phyloP scores from a whole-genome alignment of 345 rosid genomes.

The Sonneratia alba region DNA sequence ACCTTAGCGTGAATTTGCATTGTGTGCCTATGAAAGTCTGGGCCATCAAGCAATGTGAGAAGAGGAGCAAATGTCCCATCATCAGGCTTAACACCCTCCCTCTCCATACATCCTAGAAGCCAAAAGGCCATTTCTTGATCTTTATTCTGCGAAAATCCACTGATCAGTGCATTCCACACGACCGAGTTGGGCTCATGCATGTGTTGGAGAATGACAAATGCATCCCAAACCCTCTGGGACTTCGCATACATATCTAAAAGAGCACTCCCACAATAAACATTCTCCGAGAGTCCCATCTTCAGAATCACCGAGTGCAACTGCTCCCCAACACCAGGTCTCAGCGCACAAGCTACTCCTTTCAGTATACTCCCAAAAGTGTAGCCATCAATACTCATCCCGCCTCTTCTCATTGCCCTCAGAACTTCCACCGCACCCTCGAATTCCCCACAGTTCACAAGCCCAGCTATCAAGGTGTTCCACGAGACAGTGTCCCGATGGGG shows the following conservation, averaged over 20 bases:
- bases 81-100: constrained; percentile 31
- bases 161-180: constrained; percentile 64
- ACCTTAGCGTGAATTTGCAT: constrained; percentile 54
- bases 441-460: constrained; percentile 39
- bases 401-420: constrained; percentile 31
- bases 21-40: constrained; percentile 21
- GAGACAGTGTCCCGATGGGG: constrained; percentile 41
- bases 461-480: constrained; percentile 71
- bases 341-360: constrained; percentile 46
- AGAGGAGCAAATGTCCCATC: constrained; percentile 76
- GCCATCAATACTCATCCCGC: constrained; percentile 31
- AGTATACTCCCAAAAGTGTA: constrained; percentile 51
- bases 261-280: constrained; percentile 54
- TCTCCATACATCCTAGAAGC: constrained; percentile 50
- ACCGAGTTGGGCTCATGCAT: constrained; percentile 45
- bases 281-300: constrained; percentile 31
- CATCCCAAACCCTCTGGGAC: constrained; percentile 49
- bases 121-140: constrained; percentile 41
- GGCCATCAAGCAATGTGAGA: constrained; percentile 53
- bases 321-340: constrained; percentile 37
- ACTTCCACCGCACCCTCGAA: constrained; percentile 32
- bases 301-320: constrained; percentile 48
- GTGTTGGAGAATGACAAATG: constrained; percentile 32
- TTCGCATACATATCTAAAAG: constrained; percentile 71
- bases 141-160: constrained; percentile 43